Evolutionary conservation across 2,329 filamentous ascomycete species (phyloP).

Genomic region (Parascedosporium putredinis): DNA sequence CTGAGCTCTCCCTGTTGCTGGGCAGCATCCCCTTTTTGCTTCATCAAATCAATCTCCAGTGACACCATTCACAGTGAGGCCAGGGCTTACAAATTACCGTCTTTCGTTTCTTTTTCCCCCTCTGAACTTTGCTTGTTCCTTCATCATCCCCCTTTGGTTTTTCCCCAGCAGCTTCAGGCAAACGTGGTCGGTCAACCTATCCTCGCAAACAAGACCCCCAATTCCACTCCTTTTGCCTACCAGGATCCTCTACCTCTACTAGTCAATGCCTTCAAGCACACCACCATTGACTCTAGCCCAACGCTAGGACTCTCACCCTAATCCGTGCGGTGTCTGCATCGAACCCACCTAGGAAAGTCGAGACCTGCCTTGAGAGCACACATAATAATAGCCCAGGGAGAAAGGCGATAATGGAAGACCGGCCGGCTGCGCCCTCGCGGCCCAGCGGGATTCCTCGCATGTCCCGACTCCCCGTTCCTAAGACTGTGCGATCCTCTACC

Average conservation of each 20-base stretch:
- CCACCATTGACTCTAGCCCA: background rate
- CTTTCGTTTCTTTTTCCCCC: no score
- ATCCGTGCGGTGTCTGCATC: background rate
- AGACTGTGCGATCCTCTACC: conserved; percentile 13
- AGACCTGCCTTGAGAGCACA: background rate
- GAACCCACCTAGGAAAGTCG: background rate
- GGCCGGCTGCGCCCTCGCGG: conserved; percentile 12
- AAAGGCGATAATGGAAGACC: background rate
- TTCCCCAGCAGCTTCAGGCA: no score
- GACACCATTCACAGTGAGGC: background rate
- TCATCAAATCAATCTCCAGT: background rate
- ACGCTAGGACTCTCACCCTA: conserved; percentile 1
- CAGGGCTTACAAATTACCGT: no score
- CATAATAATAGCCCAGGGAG: background rate
- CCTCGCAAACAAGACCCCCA: no score
- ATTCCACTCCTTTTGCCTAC: no score
- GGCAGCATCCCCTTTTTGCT: background rate
- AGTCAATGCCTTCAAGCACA: background rate
- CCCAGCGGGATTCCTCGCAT: conserved; percentile 25
- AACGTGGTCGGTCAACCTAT: no score
- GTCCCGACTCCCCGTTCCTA: conserved; percentile 25
- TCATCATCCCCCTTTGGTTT: background rate
- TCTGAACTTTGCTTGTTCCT: no score
- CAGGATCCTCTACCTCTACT: no score
- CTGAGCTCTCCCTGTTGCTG: background rate